phyloP scores from a whole-genome alignment of 352 stramenopile species.

The Globisporangium takayamanum region DNA sequence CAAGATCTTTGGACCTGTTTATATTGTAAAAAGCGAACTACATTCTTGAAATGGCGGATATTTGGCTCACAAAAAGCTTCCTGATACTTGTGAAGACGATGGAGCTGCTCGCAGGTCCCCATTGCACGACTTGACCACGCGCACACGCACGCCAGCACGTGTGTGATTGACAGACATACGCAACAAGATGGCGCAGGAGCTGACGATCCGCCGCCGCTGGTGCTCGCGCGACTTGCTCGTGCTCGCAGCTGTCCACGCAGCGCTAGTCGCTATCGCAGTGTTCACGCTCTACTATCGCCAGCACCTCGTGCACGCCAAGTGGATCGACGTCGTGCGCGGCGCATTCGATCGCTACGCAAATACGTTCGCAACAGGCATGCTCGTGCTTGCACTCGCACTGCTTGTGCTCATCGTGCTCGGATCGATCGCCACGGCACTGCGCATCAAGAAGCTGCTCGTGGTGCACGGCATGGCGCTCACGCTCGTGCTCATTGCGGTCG shows the following conservation, averaged over 20 bases:
- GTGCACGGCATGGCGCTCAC: slow-evolving; percentile 10
- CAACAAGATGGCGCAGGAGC: slow-evolving; percentile 1
- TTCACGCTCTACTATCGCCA: slow-evolving; percentile 3
- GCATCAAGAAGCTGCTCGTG: slow-evolving; percentile 9
- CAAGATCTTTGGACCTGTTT: neutral
- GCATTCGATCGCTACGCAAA: slow-evolving; percentile 10
- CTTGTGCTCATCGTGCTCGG: slow-evolving; percentile 8
- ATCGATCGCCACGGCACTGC: slow-evolving; percentile 4
- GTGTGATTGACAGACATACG: neutral
- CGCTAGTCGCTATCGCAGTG: slow-evolving; percentile 4
- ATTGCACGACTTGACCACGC: neutral
- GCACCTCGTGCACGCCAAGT: slow-evolving; percentile 7
- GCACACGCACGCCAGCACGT: neutral
- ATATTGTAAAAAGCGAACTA: neutral
- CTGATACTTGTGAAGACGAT: too few relatives aligned
- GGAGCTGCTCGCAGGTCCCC: too few relatives aligned
- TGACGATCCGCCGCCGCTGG: slow-evolving; percentile 4
- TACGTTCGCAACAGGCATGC: slow-evolving; percentile 7
- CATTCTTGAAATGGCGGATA: neutral
- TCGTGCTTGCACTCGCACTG: slow-evolving; percentile 2
- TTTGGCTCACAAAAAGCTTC: neutral
- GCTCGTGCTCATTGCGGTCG: slow-evolving; percentile 4
- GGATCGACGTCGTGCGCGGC: slow-evolving; percentile 9
- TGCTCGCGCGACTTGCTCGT: slow-evolving; percentile 12
- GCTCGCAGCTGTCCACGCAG: slow-evolving; percentile 3